Evolutionary conservation across 805 yeast genomes (phyloP).

Genomic region (Yarrowia deformans): DNA sequence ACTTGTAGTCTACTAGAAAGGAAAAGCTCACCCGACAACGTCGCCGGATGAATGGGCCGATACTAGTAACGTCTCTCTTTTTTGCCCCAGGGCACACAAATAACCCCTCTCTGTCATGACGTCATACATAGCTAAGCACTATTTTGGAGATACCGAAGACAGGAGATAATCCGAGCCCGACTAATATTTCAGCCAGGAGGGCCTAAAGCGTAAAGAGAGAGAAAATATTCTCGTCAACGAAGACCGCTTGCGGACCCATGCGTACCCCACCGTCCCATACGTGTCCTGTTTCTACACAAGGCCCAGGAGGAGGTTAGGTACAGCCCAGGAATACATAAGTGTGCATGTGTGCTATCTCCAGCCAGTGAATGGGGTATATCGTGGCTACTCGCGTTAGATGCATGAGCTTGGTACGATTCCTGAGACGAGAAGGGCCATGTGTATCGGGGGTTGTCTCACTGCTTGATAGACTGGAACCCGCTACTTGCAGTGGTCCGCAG

Average conservation of each 20-base stretch:
- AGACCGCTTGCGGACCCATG: background rate
- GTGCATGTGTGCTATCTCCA: constrained; percentile 16
- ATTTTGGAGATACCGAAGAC: background rate
- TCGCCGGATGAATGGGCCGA: no score
- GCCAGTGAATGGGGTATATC: constrained; percentile 12
- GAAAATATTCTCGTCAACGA: background rate
- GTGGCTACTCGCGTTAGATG: background rate
- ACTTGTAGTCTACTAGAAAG: no score
- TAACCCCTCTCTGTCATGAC: constrained; percentile 12
- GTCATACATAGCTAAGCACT: constrained; percentile 1
- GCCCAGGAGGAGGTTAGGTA: no score
- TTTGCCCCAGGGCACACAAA: background rate
- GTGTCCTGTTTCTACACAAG: background rate
- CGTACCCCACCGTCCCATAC: constrained; percentile 10
- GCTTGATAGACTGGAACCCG: background rate
- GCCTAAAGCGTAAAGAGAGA: no score
- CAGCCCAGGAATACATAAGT: background rate
- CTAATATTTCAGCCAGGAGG: background rate
- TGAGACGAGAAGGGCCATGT: background rate
- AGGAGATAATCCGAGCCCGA: background rate
- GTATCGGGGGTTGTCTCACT: no score
- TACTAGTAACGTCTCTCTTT: no score
- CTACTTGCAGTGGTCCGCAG: background rate
- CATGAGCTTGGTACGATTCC: constrained; percentile 1
- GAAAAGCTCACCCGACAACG: background rate